Evolutionary conservation across 2,329 filamentous ascomycete genomes (phyloP).

Genomic region (Capronia americana): DNA sequence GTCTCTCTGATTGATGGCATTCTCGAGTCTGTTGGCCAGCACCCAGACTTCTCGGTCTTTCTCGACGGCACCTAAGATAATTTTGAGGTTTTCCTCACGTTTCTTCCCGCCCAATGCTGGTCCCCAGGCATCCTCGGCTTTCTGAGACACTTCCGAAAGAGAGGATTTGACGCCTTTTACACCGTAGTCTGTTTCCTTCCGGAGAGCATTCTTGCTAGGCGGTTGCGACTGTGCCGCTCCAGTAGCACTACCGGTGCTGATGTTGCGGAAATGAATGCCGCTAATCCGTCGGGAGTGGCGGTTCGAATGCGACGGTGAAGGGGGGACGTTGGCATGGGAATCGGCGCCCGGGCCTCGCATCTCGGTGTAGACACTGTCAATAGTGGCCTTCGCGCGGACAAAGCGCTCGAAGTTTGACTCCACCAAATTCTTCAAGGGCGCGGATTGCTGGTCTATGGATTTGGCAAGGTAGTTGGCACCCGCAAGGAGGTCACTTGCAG

Average conservation of each 20-base stretch:
- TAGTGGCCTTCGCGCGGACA: constrained; percentile 94
- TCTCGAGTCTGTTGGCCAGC: constrained; percentile 75
- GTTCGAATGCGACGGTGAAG: constrained; percentile 50
- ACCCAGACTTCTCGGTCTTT: constrained; percentile 83
- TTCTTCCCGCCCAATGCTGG: constrained; percentile 89
- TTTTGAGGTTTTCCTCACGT: constrained; percentile 85
- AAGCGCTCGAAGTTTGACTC: constrained; percentile 99
- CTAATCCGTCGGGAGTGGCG: constrained; percentile 68
- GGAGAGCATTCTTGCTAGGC: constrained; percentile 84
- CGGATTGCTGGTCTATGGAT: constrained; percentile 97
- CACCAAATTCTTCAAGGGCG: constrained; percentile 92
- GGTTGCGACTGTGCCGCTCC: constrained; percentile 55
- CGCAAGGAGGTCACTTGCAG: constrained; percentile 77
- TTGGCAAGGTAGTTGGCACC: constrained; percentile 85
- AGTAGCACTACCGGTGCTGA: constrained; percentile 51
- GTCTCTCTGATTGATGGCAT: constrained; percentile 88
- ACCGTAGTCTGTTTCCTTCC: constrained; percentile 91
- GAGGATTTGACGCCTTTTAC: constrained; percentile 87
- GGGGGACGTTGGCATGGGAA: constrained; percentile 46
- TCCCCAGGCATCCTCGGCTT: constrained; percentile 97
- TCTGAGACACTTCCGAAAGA: constrained; percentile 85
- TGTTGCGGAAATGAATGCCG: constrained; percentile 62
- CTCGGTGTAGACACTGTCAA: constrained; percentile 97
- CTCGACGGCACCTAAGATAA: constrained; percentile 76
- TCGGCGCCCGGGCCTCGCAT: constrained; percentile 78